These are phyloP conservation scores for Leptographium radiaticola DNA, from an alignment of 2,329 filamentous ascomycete species.

Conservation along the genomic window DNA sequence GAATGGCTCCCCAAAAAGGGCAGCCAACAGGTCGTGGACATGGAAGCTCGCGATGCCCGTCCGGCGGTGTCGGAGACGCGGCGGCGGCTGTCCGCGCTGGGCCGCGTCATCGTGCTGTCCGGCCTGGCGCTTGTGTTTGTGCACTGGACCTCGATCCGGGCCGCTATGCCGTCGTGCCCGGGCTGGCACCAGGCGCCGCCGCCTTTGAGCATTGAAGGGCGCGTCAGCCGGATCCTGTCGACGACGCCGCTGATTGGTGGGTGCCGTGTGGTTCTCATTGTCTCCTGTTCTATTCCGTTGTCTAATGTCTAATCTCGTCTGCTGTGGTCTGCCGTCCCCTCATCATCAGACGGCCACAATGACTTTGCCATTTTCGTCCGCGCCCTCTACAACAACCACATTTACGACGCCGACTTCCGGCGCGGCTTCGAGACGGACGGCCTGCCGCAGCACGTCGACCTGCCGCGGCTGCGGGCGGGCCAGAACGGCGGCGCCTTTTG, in stretches of 20 bases:
- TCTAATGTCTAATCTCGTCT: background rate
- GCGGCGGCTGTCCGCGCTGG: background rate
- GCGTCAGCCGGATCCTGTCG: constrained; percentile 12
- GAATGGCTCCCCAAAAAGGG: no score
- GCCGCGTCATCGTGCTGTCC: background rate
- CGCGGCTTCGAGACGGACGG: constrained; percentile 59
- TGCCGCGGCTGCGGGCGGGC: constrained; percentile 60
- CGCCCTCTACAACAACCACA: constrained; percentile 55
- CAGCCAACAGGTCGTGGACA: no score
- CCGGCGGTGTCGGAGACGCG: background rate
- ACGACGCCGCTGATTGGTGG: constrained; percentile 13
- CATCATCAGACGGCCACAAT: constrained; percentile 64
- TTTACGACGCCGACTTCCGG: constrained; percentile 64
- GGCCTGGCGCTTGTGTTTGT: background rate
- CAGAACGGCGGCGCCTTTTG: constrained; percentile 80
- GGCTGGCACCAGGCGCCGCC: background rate
- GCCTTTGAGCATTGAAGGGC: constrained; percentile 11
- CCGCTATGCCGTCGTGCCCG: background rate
- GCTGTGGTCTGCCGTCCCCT: background rate
- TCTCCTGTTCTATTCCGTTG: no score
- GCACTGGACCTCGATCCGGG: background rate
- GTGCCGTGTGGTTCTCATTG: background rate
- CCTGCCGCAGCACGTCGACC: constrained; percentile 60
- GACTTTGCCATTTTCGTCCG: constrained; percentile 71
- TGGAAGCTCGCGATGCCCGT: no score